Base-by-base conservation (phyloP, 148 eudicot species). In the Beta vulgaris region DNA sequence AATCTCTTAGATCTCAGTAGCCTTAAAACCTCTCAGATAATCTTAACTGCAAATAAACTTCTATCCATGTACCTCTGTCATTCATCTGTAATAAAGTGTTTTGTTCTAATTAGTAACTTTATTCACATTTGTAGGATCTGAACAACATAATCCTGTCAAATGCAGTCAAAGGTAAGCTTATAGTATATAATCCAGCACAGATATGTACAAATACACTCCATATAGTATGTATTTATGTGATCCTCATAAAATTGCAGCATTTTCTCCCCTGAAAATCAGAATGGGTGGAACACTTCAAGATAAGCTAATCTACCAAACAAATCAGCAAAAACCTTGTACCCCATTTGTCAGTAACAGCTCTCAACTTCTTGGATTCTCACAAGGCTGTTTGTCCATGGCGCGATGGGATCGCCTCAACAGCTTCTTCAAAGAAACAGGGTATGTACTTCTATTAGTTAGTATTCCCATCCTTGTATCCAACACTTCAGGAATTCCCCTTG, bases 211-310 rank as follows among this genome's bases (percentile, higher is more conserved):
- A 23, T 58, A 39, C 7, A 65, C 21, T n/a, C 4, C 1, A 12
- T 39, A 7, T 39, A 39, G 4, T 16, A 28, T 10, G 15, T 6
- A 32, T 43, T 42, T 42, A 67, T 67, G 53, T 25, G 53, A 65
- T 23, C 69, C 7, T 65, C 31, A 11, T 62, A 4, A 42, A 54
- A 40, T 71, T 71, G 82, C 91, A 91, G 97, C 91, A 44, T 86
- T 91, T 82, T 75, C 85, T 34, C 89, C 88, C 53, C 65, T 91
- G 78, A 91, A 86, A 81, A 87, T 91, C 14, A 88, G 97, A 85
- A 68, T 91, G 71, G 97, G 97, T 7, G 97, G 97, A 46, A 85
- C 93, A 19, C 76, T 89, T 72, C 92, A 91, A 80, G 91, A 91
- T 49, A 84, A 73, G 42, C 71, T 91, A 51, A 36, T 78, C 31